A percentile compares a stretch with the other conserved stretches of the same genome.
phyloP scores from a whole-genome alignment of 2,329 filamentous ascomycete genomes.

The Colletotrichum tropicicola region DNA sequence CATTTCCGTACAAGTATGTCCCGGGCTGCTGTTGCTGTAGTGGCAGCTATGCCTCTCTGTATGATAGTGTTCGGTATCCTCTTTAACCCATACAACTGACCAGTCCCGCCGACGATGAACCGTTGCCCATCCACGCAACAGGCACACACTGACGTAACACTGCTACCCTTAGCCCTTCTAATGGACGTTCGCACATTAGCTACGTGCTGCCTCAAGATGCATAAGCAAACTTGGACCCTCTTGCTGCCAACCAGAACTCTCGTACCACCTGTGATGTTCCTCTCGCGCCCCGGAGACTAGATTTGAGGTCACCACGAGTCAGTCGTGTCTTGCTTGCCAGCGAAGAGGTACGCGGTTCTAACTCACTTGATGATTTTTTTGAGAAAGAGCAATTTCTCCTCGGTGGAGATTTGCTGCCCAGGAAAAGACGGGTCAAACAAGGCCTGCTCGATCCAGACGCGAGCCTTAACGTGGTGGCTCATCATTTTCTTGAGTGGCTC shows the following conservation, averaged over 20 bases:
- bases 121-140: too few relatives aligned
- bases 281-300: slow-evolving; percentile 69
- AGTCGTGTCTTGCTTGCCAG: not conserved
- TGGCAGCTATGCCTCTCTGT: too few relatives aligned
- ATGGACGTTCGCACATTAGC: too few relatives aligned
- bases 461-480: slow-evolving; percentile 61
- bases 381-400: slow-evolving; percentile 71
- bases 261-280: slow-evolving; percentile 73
- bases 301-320: not conserved
- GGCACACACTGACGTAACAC: too few relatives aligned
- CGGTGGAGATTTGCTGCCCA: slow-evolving; percentile 63
- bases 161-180: too few relatives aligned
- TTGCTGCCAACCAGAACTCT: slow-evolving; percentile 77
- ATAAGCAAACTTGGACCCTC: slow-evolving; percentile 70
- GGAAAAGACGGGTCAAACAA: slow-evolving; percentile 65
- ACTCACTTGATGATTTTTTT: slow-evolving; percentile 71
- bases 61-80: too few relatives aligned
- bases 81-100: too few relatives aligned
- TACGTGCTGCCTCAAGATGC: slow-evolving; percentile 52
- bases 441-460: slow-evolving; percentile 70
- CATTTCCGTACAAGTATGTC: slow-evolving; percentile 7
- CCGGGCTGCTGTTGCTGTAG: not conserved
- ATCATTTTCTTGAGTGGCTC: slow-evolving; percentile 78
- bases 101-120: too few relatives aligned
- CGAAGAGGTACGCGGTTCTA: not conserved